Conservation (phyloP, 1,284 basidiomycete genomes). For the Bondarzewia mesenterica region DNA sequence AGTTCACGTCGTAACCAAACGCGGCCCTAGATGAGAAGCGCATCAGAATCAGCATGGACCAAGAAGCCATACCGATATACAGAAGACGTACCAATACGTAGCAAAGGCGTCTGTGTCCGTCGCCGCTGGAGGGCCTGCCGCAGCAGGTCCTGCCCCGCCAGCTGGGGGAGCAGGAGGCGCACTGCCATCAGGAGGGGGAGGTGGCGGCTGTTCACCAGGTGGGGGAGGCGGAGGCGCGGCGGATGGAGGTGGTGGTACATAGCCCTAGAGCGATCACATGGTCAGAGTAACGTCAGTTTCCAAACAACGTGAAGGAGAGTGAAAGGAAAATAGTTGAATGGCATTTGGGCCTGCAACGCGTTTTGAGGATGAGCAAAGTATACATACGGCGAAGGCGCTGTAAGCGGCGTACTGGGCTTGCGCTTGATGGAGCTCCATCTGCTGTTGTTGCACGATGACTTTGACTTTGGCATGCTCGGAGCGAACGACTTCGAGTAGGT, state of each 20-base stretch:
- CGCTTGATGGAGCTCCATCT: conserved; percentile 76
- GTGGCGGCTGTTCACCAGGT: conserved; percentile 54
- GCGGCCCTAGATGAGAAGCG: conserved; percentile 52
- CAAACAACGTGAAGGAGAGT: conserved; percentile 1
- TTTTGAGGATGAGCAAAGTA: conserved; percentile 19
- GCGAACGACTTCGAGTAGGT: conserved; percentile 80
- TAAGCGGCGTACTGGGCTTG: conserved; percentile 75
- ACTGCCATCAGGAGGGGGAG: conserved; percentile 40
- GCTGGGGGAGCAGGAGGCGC: conserved; percentile 26
- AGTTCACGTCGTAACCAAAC: conserved; percentile 86
- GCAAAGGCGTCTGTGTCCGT: conserved; percentile 56
- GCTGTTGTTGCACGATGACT: conserved; percentile 52
- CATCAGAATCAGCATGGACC: background rate
- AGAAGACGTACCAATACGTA: conserved; percentile 53
- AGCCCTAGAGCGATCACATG: conserved; percentile 32
- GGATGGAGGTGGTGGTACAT: conserved; percentile 51
- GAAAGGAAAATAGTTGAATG: conserved; percentile 8
- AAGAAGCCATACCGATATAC: background rate
- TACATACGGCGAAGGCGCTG: conserved; percentile 50
- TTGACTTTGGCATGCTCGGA: conserved; percentile 82
- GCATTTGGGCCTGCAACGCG: conserved; percentile 7
- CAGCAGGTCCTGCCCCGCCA: conserved; percentile 20
- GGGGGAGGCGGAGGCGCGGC: conserved; percentile 55
- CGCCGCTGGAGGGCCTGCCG: conserved; percentile 37
- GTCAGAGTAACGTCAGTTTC: conserved; percentile 3